Conservation (phyloP, 371 early-diverging fungal species). For the Mucor velutinosus region DNA sequence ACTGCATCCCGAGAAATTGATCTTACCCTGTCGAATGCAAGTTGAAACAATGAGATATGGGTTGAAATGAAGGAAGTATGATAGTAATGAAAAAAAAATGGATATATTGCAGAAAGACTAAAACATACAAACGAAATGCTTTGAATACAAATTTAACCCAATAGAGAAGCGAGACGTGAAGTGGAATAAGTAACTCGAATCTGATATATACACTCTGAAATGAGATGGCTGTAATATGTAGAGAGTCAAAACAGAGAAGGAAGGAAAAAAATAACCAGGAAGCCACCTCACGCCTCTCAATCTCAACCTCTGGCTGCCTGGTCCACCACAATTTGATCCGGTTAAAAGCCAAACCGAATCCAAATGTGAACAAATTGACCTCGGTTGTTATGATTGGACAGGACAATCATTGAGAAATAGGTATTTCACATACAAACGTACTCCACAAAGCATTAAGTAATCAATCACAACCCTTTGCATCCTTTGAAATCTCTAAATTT, state of each 20-base stretch:
- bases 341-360: not conserved
- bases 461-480: not conserved
- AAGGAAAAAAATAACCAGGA: not conserved
- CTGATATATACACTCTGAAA: not conserved
- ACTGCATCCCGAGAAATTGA: not conserved
- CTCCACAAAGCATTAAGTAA: not conserved
- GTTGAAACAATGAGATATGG: not conserved
- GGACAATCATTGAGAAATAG: not conserved
- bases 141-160: not conserved
- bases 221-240: not conserved
- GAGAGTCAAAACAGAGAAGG: not conserved
- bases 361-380: not conserved
- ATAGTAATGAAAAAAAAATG: not conserved
- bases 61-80: not conserved
- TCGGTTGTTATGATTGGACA: not conserved
- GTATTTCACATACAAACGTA: not conserved
- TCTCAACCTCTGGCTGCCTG: no score
- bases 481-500: not conserved
- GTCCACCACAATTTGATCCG: not conserved
- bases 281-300: not conserved
- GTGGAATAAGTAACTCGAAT: not conserved
- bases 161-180: not conserved
- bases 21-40: slow-evolving; percentile 8
- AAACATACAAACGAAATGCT: not conserved
- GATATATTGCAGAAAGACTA: not conserved